These are phyloP conservation scores for Sclerotinia subarctica DNA, from an alignment of 2,329 filamentous ascomycete species.

Conservation along the genomic window DNA sequence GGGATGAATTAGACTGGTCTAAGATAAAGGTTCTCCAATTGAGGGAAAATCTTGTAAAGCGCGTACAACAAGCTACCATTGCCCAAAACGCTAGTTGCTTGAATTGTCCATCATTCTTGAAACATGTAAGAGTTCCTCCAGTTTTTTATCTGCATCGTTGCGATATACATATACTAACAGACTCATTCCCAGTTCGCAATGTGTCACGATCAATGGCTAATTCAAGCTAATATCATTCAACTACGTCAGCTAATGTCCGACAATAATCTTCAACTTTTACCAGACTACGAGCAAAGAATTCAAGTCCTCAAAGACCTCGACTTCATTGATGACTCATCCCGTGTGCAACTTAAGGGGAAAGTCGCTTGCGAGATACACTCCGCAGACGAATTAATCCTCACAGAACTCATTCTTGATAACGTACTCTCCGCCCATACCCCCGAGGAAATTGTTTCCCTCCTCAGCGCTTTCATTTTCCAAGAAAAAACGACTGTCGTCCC, in stretches of 20 bases:
- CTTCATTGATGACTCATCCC: slow-evolving; percentile 82
- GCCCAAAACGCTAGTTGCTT: slow-evolving; percentile 65
- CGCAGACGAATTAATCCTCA: slow-evolving; percentile 91
- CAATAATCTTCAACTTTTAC: slow-evolving; percentile 91
- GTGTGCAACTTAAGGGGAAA: slow-evolving; percentile 95
- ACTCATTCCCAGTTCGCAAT: slow-evolving; percentile 68
- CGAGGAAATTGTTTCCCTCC: slow-evolving; percentile 89
- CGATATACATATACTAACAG: background rate
- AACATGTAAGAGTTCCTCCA: slow-evolving; percentile 64
- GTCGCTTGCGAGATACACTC: slow-evolving; percentile 98
- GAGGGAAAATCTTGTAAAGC: slow-evolving; percentile 73
- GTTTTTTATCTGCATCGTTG: background rate
- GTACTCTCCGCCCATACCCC: slow-evolving; percentile 93
- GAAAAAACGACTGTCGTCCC: slow-evolving; percentile 87
- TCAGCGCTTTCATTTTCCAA: slow-evolving; percentile 95
- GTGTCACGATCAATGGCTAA: slow-evolving; percentile 94
- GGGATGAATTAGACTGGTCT: slow-evolving; percentile 80
- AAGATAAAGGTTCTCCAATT: slow-evolving; percentile 80
- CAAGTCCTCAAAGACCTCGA: slow-evolving; percentile 86
- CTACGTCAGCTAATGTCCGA: slow-evolving; percentile 89
- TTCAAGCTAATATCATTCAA: slow-evolving; percentile 87
- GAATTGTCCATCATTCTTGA: slow-evolving; percentile 73
- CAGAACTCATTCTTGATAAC: slow-evolving; percentile 94
- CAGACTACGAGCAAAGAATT: slow-evolving; percentile 94
- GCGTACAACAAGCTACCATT: slow-evolving; percentile 59